These are phyloP conservation scores for Eucalyptus shirleyi DNA, from an alignment of 345 rosid genomes.

Conservation along the genomic window DNA sequence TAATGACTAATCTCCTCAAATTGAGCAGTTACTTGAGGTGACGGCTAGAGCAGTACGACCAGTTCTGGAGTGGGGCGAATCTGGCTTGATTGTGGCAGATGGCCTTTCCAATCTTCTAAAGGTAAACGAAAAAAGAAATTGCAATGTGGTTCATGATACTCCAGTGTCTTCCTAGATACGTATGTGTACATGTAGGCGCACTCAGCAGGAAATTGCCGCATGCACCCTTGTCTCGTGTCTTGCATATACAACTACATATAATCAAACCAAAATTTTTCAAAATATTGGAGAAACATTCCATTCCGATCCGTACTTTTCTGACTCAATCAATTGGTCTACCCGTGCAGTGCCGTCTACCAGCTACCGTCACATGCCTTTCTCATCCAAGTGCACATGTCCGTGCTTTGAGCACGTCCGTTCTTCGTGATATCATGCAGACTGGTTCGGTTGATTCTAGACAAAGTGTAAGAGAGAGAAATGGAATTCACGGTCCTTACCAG, in stretches of 20 bases:
- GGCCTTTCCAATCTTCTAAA: conserved; percentile 86
- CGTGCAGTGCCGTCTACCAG: conserved; percentile 89
- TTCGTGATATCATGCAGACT: conserved; percentile 52
- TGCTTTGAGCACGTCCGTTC: conserved; percentile 79
- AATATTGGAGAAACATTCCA: neutral
- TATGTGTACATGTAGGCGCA: neutral
- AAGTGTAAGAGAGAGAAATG: conserved; percentile 33
- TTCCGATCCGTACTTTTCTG: neutral
- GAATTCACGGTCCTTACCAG: conserved; percentile 32
- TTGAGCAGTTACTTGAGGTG: conserved; percentile 80
- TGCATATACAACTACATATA: neutral
- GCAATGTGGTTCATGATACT: neutral
- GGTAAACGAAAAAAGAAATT: conserved; percentile 19
- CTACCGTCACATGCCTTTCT: conserved; percentile 71
- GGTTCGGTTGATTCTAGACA: conserved; percentile 22
- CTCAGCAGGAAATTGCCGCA: neutral
- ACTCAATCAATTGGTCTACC: neutral
- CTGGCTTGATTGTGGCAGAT: conserved; percentile 79
- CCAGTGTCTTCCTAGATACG: neutral
- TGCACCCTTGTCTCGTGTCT: neutral
- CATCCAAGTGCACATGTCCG: conserved; percentile 97
- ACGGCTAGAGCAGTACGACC: conserved; percentile 90
- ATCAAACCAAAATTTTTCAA: neutral
- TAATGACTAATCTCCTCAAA: neutral
- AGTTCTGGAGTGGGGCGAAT: conserved; percentile 74